Evolutionary conservation across 371 early-diverging fungal genomes (phyloP), one percentile per base, ranked within the genome.

Genomic region (Umbelopsis sp.): DNA sequence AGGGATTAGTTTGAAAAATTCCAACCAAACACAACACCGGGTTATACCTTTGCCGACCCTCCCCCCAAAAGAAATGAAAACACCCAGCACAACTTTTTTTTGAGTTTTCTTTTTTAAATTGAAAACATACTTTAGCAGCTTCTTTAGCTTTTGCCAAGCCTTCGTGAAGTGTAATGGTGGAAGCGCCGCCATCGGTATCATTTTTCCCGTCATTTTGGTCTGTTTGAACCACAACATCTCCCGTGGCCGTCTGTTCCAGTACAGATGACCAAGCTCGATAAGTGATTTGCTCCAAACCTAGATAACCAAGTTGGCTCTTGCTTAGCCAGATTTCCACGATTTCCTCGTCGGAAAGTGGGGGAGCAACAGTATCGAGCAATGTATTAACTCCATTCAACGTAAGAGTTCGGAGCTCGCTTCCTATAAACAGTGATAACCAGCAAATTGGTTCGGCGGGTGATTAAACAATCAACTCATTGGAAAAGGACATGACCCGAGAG

Each of bases 321-420:
- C 86, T 76, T 65, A 90, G 66, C 85, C 85, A 88, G 4, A 90
- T 81, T 70, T 88, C 89, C 1, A 90, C 90, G 8, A 90, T 66
- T 65, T 88, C 90, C 63, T 90, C 88, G 63, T 89, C 89, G 18
- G 88, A 85, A 65, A 89, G 87, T 52, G 90, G 88, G n/a, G 90
- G 90, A 12, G 87, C 90, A 29, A 89, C 87, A 44, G 87, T 87
- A 45, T 89, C 88, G 25, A 89, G 62, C 8, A 89, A 79, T 1
- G 87, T 82, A 12, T 77, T 80, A 70, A 82, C 72, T 2, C 78
- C 75, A 44, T 53, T 76, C 48, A 81, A 35, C 5, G 80, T 75
- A 57, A 82, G 63, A 69, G 7, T 79, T 62, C 78, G 81, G 45
- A 87, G 70, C 44, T 87, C 82, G 63, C 75, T 72, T 44, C 87